Conservation (phyloP, 1,139 yeast genomes). For the Kurtzmaniella quercitrusa region DNA sequence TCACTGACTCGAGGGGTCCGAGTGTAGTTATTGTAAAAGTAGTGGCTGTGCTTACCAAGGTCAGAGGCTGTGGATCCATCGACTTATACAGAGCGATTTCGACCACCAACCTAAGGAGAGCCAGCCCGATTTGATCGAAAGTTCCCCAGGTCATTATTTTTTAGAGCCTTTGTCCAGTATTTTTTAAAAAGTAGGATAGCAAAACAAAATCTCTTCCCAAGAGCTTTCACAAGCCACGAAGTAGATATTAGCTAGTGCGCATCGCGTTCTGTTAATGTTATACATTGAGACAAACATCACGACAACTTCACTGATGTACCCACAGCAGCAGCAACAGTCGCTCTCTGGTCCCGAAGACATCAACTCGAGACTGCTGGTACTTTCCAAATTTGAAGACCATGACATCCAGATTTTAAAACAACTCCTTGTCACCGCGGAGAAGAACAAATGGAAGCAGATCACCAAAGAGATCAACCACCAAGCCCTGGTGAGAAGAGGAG, state of each 20-base stretch:
- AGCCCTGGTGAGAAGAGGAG: slow-evolving; percentile 15
- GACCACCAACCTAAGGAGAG: not conserved
- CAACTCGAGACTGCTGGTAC: slow-evolving; percentile 5
- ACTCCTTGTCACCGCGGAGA: slow-evolving; percentile 38
- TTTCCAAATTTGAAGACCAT: slow-evolving; percentile 29
- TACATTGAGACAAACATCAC: not conserved
- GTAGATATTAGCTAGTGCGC: not conserved
- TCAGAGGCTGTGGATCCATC: no score
- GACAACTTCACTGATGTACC: not conserved
- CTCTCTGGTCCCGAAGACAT: slow-evolving; percentile 3
- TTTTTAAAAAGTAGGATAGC: not conserved
- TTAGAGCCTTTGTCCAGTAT: not conserved
- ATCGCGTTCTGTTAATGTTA: not conserved
- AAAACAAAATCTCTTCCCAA: not conserved
- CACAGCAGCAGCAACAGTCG: slow-evolving; percentile 8
- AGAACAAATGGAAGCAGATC: slow-evolving; percentile 45
- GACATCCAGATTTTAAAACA: slow-evolving; percentile 38
- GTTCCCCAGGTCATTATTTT: not conserved
- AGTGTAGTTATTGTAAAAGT: no score
- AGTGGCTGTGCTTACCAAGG: no score
- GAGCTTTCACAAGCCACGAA: not conserved
- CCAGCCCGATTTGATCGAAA: not conserved
- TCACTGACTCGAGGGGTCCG: no score
- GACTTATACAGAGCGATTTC: no score
- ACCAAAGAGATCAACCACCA: slow-evolving; percentile 38